Evolutionary conservation across 352 stramenopile genomes (phyloP), one percentile per base, ranked within the genome.

Genomic region (Aphanomyces stellatus): DNA sequence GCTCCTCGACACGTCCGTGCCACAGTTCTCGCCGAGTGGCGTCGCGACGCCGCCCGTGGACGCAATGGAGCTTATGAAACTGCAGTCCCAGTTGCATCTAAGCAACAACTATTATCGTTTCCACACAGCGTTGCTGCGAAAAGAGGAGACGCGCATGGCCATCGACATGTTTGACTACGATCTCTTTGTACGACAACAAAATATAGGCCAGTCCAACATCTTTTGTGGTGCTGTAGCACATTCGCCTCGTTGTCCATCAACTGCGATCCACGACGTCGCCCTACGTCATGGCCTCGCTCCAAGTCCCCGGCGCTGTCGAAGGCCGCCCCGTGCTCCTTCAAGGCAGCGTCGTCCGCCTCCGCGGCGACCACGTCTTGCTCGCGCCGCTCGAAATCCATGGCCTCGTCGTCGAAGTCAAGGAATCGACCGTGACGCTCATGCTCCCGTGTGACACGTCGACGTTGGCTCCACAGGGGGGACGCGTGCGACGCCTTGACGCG

Each of bases 291-390:
- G 55, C 33, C 15, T 28, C 35, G 13, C 33, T 64, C 10, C 0
- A 64, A 13, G 55, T 64, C 11, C 55, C 55, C 11, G 55, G 55
- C 28, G 22, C 30, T 25, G 10, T 31, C 41, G 55, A 64, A 53
- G 55, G 24, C 35, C 22, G 55, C 22, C 55, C 55, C 10, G n/a
- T 34, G 1, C n/a, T 64, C 1, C 8, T 28, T 11, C 24, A 19
- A 22, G n/a, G 55, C n/a, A 25, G 30, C 41, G 2, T 30, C 0
- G 35, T 64, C 13, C 35, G 35, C 8, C 15, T 64, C 10, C 55
- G 55, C n/a, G 13, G 13, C 17, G 5, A 40, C 51, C 15, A 41
- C 13, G 30, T 6, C 22, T 15, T 28, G 7, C 13, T 40, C 11
- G 10, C 25, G 13, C 30, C 61, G 0, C 13, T 51, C 7, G 55